Evolutionary conservation across 2,329 filamentous ascomycete genomes (phyloP).

Genomic region (Botryotinia convoluta): DNA sequence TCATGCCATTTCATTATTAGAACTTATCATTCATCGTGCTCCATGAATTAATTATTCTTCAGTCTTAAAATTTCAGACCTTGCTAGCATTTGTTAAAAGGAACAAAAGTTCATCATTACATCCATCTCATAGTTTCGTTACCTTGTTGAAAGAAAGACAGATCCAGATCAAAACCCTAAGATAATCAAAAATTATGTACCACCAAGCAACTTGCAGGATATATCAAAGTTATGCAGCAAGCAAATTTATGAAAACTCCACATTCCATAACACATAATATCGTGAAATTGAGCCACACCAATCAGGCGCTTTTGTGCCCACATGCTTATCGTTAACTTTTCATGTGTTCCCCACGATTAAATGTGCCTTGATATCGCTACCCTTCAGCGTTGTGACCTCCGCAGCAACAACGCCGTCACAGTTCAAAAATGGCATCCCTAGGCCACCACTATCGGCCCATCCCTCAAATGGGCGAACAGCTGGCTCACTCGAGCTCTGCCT

Average conservation of each 20-base stretch:
- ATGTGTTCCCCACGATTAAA: background rate
- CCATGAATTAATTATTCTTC: background rate
- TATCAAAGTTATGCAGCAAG: background rate
- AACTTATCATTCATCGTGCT: background rate
- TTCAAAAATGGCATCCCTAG: conserved; percentile 14
- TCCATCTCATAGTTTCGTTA: background rate
- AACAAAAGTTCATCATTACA: background rate
- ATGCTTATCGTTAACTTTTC: conserved; percentile 7
- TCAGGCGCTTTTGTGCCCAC: background rate
- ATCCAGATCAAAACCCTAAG: background rate
- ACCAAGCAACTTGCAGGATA: background rate
- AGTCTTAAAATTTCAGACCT: background rate
- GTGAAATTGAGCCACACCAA: background rate
- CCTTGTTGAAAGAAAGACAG: background rate
- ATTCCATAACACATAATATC: conserved; percentile 6
- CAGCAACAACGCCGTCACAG: conserved; percentile 7
- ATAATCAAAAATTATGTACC: background rate
- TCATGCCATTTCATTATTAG: background rate
- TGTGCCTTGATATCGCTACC: conserved; percentile 12
- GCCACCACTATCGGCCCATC: conserved; percentile 7
- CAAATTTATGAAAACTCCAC: conserved; percentile 4
- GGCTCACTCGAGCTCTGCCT: background rate
- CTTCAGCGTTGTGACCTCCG: background rate
- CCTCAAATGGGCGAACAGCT: background rate
- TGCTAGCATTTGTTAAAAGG: background rate